Evolutionary conservation across 2,329 filamentous ascomycete species (phyloP), one percentile per base, ranked within the genome.

Genomic region (Pseudocercospora vitis): DNA sequence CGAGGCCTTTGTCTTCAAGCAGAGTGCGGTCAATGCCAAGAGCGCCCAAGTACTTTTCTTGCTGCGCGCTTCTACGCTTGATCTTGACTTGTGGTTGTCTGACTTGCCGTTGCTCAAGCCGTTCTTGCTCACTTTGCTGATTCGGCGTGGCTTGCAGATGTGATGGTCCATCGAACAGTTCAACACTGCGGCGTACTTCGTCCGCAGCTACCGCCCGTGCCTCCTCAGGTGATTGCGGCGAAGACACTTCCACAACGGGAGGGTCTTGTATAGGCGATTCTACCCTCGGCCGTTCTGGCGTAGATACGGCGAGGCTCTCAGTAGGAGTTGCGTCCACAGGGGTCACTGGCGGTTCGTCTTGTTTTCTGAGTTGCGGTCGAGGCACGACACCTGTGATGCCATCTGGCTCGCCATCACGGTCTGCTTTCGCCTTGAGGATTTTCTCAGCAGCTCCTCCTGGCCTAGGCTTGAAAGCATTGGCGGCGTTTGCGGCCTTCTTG

Each of bases 341-440:
- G 37, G 53, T 56, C 48, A 48, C 19, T 2, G 58, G 53, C 18
- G 37, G 28, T 16, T 65, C 63, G 11, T 61, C 57, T 23, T 52
- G 55, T 53, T 55, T 54, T 3, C 37, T 50, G 11, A 35, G 48
- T 14, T 56, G 47, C 75, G 91, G 91, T 3, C 91, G 88, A 19
- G 89, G 89, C 18, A 96, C 87, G 31, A 96, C 91, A 32, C 86
- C 83, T 9, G 87, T 95, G 60, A 96, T 95, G 2, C 91, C 92
- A 73, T 96, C 91, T 5, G 90, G 88, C 4, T 87, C 90, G 21
- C 56, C 74, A n/a, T 83, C 80, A 29, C 79, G 75, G 57, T 80
- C 77, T 48, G 85, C 82, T 51, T 87, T 67, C 1, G 65, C 64
- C 42, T 62, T 62, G 52, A 71, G 78, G 49, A 95, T 75, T 48